Evolutionary conservation across 2,329 filamentous ascomycete genomes (phyloP).

Genomic region (Fusarium sarcochroum): DNA sequence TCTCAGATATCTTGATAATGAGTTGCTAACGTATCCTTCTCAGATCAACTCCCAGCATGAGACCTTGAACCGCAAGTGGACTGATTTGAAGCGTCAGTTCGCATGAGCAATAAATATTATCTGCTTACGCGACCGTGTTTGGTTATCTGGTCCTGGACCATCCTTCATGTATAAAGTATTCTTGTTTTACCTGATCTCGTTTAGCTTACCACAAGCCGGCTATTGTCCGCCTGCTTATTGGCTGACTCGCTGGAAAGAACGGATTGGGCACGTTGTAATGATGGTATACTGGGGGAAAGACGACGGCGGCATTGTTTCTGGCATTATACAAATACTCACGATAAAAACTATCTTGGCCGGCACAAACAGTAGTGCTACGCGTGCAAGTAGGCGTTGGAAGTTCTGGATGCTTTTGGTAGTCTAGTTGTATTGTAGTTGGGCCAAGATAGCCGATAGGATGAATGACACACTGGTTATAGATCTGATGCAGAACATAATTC

Average conservation of each 20-base stretch:
- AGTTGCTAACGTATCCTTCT: slow-evolving; percentile 34
- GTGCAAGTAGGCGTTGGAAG: slow-evolving; percentile 25
- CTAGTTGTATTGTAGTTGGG: not conserved
- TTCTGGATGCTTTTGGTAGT: slow-evolving; percentile 15
- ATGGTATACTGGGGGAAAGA: slow-evolving; percentile 34
- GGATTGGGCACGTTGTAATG: slow-evolving; percentile 40
- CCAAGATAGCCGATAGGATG: slow-evolving; percentile 11
- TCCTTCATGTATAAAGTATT: slow-evolving; percentile 49
- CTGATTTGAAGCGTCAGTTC: slow-evolving; percentile 76
- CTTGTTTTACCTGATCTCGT: slow-evolving; percentile 31
- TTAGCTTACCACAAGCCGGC: slow-evolving; percentile 16
- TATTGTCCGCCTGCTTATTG: slow-evolving; percentile 20
- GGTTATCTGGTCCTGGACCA: slow-evolving; percentile 21
- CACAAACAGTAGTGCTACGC: slow-evolving; percentile 15
- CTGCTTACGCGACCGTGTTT: slow-evolving; percentile 19
- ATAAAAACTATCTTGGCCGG: slow-evolving; percentile 21
- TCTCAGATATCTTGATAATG: not conserved
- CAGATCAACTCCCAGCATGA: slow-evolving; percentile 81
- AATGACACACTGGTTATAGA: slow-evolving; percentile 22
- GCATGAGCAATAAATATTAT: slow-evolving; percentile 50
- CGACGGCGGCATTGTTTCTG: slow-evolving; percentile 34
- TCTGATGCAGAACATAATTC: not conserved
- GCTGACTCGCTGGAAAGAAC: slow-evolving; percentile 31
- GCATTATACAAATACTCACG: slow-evolving; percentile 33
- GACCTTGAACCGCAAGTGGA: slow-evolving; percentile 81